A percentile compares a stretch with the other conserved stretches of the same genome.
phyloP scores from a whole-genome alignment of 352 stramenopile species.

The Phytophthora sp. region DNA sequence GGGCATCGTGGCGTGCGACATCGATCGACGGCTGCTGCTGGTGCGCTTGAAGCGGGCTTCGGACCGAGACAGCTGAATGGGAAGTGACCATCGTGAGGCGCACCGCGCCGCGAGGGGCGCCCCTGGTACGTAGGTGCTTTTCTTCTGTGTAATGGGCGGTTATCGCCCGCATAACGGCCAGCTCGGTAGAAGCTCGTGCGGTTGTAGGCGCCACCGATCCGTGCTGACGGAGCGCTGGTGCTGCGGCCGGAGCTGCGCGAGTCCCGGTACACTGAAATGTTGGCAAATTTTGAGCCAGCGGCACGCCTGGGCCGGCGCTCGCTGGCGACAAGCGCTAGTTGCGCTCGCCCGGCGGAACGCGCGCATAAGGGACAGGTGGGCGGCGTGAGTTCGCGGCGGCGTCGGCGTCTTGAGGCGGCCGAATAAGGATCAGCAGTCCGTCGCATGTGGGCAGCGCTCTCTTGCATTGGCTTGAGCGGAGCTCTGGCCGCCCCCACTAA shows the following conservation, averaged over 20 bases:
- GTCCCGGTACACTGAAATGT: conserved; percentile 11
- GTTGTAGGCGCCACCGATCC: too few relatives aligned
- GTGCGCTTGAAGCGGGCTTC: conserved; percentile 14
- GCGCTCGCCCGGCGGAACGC: neutral
- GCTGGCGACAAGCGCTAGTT: conserved; percentile 13
- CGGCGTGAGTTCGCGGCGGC: neutral
- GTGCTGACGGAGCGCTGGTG: too few relatives aligned
- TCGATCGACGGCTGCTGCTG: neutral
- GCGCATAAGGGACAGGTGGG: conserved; percentile 10
- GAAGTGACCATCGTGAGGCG: conserved; percentile 24
- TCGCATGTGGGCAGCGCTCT: neutral
- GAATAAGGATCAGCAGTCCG: conserved; percentile 10
- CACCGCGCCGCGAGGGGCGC: neutral
- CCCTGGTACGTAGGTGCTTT: conserved; percentile 10
- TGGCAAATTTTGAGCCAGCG: neutral
- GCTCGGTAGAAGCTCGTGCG: conserved; percentile 21
- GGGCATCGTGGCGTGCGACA: conserved; percentile 15
- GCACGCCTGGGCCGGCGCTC: neutral
- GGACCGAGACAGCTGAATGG: conserved; percentile 32
- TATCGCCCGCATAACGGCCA: conserved; percentile 34
- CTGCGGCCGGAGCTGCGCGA: neutral
- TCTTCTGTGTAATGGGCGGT: conserved; percentile 27
- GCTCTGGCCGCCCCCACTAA: neutral
- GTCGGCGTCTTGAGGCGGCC: conserved; percentile 14
- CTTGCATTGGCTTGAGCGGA: neutral